Evolutionary conservation across 345 rosid genomes (phyloP), one percentile per base, ranked within the genome.

Genomic region (Cardamine resedifolia): DNA sequence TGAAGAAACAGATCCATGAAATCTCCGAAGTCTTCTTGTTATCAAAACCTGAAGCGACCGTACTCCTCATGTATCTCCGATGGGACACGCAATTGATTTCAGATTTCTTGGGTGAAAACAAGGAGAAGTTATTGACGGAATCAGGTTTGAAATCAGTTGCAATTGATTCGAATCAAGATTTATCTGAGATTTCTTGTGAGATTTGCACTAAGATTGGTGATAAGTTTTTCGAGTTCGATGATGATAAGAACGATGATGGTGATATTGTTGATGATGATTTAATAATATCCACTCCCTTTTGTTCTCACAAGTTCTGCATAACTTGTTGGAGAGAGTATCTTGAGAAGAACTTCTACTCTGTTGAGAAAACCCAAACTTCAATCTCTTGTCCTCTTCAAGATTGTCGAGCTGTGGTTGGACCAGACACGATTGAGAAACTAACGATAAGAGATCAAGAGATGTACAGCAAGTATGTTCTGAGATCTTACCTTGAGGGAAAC

Each of bases 261-360:
- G 75, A 26, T 39, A 51, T 19, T 24, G 20, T 5, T 48, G 67
- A 4, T 8, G 68, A 19, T 39, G 63, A 3, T 41, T n/a, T 50
- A 1, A 11, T 68, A 0, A 11, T 68, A 73, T 75, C 78, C 10
- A 75, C 78, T 3, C 57, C 73, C 9, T 59, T 41, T 39, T 75
- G 78, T 43, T 60, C 68, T 30, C 78, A 68, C 68, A 41, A 60
- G 23, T 75, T 67, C 43, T 27, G 56, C 56, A 52, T 16, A 3
- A n/a, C 2, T 27, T 67, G 65, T 18, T 75, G 78, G 78, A 51
- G 67, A 1, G 10, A 59, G 7, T 59, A 59, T 23, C 73, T 67
- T 0, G 47, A 50, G 1, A 49, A 49, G 48, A 41, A 4, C 3
- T 63, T 72, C 19, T 62, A 15, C 72, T 49, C 45, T 23, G 2